Evolutionary conservation across 2,329 filamentous ascomycete species (phyloP).

Genomic region (Corinectria fuckeliana): DNA sequence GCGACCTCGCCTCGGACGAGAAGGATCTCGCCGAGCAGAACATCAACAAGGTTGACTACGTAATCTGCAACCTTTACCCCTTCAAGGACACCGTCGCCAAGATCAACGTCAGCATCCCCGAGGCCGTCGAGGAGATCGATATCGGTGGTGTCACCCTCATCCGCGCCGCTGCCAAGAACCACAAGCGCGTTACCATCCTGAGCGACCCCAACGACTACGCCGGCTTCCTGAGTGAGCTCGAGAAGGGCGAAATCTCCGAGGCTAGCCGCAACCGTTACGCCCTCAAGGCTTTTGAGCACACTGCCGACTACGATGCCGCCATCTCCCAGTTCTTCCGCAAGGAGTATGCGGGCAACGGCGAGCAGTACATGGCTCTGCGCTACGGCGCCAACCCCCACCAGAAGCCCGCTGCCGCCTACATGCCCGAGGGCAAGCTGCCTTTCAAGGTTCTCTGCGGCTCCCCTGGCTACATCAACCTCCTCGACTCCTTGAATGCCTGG

Average conservation of each 20-base stretch:
- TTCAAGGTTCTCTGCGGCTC: slow-evolving; percentile 92
- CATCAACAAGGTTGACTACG: slow-evolving; percentile 93
- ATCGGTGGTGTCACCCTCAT: slow-evolving; percentile 97
- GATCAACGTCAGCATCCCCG: slow-evolving; percentile 93
- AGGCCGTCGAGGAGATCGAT: slow-evolving; percentile 98
- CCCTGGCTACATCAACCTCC: slow-evolving; percentile 95
- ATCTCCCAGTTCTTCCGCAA: slow-evolving; percentile 98
- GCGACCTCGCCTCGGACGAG: slow-evolving; percentile 93
- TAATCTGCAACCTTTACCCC: slow-evolving; percentile 98
- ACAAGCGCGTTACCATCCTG: slow-evolving; percentile 92
- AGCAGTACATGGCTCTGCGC: slow-evolving; percentile 83
- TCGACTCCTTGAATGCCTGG: slow-evolving; percentile 97
- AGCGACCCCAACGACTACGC: slow-evolving; percentile 94
- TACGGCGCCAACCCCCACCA: slow-evolving; percentile 99
- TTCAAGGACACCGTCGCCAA: slow-evolving; percentile 99
- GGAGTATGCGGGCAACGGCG: slow-evolving; percentile 87
- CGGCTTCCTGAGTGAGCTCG: slow-evolving; percentile 90
- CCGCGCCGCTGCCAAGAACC: slow-evolving; percentile 97
- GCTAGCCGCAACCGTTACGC: slow-evolving; percentile 87
- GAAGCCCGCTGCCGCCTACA: slow-evolving; percentile 90
- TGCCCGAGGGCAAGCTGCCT: slow-evolving; percentile 76
- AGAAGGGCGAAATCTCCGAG: slow-evolving; percentile 85
- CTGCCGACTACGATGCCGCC: slow-evolving; percentile 92
- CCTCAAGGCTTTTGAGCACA: slow-evolving; percentile 98
- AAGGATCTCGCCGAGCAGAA: slow-evolving; percentile 95